A percentile compares a stretch with the other conserved stretches of the same genome.
phyloP scores from a whole-genome alignment of 2,329 filamentous ascomycete species.

The Juglanconis oblonga region DNA sequence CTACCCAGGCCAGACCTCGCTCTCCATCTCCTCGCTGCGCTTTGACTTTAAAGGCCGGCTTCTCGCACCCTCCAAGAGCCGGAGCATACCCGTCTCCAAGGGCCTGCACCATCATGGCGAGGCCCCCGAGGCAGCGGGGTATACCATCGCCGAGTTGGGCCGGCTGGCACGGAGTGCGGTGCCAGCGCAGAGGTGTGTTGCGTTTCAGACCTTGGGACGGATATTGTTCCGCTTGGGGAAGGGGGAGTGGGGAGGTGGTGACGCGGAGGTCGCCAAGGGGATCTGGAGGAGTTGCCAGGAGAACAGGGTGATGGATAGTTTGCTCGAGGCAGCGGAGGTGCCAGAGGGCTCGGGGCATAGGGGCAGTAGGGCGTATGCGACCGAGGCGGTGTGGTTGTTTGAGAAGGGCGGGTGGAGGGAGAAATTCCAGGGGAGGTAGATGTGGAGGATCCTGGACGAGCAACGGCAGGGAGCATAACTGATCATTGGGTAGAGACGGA shows the following conservation, averaged over 20 bases:
- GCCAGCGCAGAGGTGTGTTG: conserved; percentile 82
- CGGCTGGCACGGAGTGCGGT: conserved; percentile 77
- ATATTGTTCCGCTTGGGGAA: conserved; percentile 79
- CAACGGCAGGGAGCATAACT: not conserved
- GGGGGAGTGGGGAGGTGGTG: conserved; percentile 67
- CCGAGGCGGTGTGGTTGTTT: conserved; percentile 85
- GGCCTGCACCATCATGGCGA: conserved; percentile 93
- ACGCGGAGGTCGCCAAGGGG: conserved; percentile 66
- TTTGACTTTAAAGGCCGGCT: conserved; percentile 85
- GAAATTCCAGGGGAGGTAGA: conserved; percentile 48
- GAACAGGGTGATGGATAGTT: conserved; percentile 70
- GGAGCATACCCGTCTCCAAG: conserved; percentile 70
- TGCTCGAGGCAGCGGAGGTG: conserved; percentile 70
- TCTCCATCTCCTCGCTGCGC: conserved; percentile 75
- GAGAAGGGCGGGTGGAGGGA: conserved; percentile 69
- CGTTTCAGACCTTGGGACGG: conserved; percentile 85
- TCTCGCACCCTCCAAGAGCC: conserved; percentile 71
- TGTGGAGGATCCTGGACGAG: not conserved
- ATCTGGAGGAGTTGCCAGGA: conserved; percentile 80
- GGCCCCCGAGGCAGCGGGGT: conserved; percentile 89
- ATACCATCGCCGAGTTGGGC: conserved; percentile 85
- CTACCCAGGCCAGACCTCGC: conserved; percentile 69
- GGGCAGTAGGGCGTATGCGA: conserved; percentile 79
- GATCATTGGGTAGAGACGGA: too few species aligned
- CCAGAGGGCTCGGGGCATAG: conserved; percentile 67